A percentile compares a stretch with the other conserved stretches of the same genome.
phyloP scores from a whole-genome alignment of 2,329 filamentous ascomycete genomes.

The Xylaria sp. region DNA sequence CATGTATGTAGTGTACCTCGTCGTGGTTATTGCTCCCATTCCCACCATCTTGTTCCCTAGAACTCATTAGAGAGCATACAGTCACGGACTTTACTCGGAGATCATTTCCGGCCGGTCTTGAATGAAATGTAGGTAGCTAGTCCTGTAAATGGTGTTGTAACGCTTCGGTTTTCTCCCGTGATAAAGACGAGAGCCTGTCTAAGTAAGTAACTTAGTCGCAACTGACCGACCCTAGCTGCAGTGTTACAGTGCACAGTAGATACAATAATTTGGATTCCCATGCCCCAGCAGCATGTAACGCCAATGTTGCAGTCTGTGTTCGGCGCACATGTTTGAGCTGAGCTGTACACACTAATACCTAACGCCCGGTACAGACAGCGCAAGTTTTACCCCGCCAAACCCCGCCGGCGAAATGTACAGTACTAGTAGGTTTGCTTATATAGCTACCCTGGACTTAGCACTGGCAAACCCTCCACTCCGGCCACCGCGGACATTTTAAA shows the following conservation, averaged over 20 bases:
- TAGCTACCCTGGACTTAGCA: constrained; percentile 18
- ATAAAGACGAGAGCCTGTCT: not conserved
- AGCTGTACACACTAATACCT: not conserved
- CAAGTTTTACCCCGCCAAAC: constrained; percentile 36
- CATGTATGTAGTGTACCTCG: not conserved
- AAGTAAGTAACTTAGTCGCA: constrained; percentile 4
- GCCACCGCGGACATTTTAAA: constrained; percentile 27
- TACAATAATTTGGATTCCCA: constrained; percentile 9
- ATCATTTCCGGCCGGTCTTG: not conserved
- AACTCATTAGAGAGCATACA: too few species aligned
- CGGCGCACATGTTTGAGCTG: constrained; percentile 16
- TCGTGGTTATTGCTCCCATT: not conserved
- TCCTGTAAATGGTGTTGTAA: not conserved
- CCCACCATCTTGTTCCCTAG: not conserved
- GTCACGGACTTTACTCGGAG: not conserved
- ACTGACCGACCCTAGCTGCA: constrained; percentile 14
- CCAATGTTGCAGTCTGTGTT: not conserved
- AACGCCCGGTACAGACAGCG: constrained; percentile 5
- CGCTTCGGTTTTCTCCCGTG: constrained; percentile 1
- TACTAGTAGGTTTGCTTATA: not conserved
- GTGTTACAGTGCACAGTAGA: constrained; percentile 17
- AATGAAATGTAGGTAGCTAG: not conserved
- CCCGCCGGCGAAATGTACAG: constrained; percentile 22
- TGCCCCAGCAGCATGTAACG: constrained; percentile 3
- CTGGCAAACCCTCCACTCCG: constrained; percentile 18